These are phyloP conservation scores for Teunomyces panamensis DNA, from an alignment of 805 yeast species.

Conservation along the genomic window DNA sequence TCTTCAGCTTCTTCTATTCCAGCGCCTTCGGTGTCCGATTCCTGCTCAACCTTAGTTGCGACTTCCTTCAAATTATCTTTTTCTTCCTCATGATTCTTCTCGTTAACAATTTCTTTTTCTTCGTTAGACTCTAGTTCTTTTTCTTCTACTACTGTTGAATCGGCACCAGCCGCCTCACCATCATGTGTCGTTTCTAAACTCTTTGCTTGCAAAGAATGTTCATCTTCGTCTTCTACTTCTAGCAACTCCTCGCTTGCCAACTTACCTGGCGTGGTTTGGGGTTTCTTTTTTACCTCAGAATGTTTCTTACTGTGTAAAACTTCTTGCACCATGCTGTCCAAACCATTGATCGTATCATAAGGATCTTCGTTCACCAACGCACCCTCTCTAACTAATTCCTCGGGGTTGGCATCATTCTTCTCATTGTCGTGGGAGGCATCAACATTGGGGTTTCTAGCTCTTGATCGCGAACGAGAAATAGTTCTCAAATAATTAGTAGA, in stretches of 20 bases:
- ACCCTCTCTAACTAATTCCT: slow-evolving; percentile 53
- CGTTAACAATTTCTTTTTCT: neutral
- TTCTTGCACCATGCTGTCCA: slow-evolving; percentile 48
- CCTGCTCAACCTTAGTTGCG: neutral
- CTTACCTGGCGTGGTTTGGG: neutral
- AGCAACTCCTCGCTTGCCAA: neutral
- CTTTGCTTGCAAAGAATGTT: neutral
- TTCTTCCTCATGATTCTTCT: neutral
- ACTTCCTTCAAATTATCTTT: neutral
- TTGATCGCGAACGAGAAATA: slow-evolving; percentile 61
- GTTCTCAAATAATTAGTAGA: slow-evolving; percentile 60
- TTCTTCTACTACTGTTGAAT: neutral
- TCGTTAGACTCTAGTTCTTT: neutral
- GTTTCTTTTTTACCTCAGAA: neutral
- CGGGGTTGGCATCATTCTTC: slow-evolving; percentile 27
- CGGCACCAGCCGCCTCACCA: neutral
- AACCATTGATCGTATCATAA: slow-evolving; percentile 44
- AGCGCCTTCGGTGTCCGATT: neutral
- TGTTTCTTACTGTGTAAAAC: slow-evolving; percentile 32
- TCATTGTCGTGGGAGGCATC: slow-evolving; percentile 26
- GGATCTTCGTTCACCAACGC: slow-evolving; percentile 53
- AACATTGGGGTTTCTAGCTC: slow-evolving; percentile 30
- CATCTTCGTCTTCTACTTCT: neutral
- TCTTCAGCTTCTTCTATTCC: neutral
- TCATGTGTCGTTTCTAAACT: neutral